These are phyloP conservation scores for Colletotrichum higginsianum DNA, from an alignment of 2,329 filamentous ascomycete species.

Conservation along the genomic window DNA sequence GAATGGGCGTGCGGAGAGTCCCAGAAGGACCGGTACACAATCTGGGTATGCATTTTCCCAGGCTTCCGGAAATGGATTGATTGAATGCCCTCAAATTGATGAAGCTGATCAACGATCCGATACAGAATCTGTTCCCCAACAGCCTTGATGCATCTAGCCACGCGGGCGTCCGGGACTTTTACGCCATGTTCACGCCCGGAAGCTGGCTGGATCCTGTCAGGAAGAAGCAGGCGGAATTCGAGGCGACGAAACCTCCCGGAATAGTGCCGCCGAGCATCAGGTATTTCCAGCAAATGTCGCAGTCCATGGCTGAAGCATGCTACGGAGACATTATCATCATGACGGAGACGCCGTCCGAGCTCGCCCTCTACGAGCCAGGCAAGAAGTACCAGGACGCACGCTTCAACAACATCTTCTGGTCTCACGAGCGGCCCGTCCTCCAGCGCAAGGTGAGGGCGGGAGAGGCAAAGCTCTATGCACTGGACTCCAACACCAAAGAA, in stretches of 20 bases:
- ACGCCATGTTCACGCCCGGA: conserved; percentile 21
- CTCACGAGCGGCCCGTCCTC: conserved; percentile 19
- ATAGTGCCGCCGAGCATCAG: conserved; percentile 15
- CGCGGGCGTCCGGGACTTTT: conserved; percentile 6
- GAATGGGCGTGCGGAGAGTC: no score
- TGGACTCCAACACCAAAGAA: conserved; percentile 19
- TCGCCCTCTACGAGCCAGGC: conserved; percentile 22
- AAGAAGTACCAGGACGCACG: conserved; percentile 8
- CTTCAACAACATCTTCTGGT: conserved; percentile 24
- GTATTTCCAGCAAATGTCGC: conserved; percentile 22
- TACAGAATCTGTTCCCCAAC: conserved; percentile 11
- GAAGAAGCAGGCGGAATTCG: conserved; percentile 8
- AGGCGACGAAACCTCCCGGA: conserved; percentile 5
- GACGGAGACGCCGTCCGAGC: conserved; percentile 19
- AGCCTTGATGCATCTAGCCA: conserved; percentile 8
- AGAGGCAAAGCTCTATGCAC: conserved; percentile 7
- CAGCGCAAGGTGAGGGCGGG: conserved; percentile 3
- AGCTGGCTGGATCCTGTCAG: conserved; percentile 16
- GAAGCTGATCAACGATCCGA: not conserved
- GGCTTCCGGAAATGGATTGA: no score
- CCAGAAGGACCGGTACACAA: no score
- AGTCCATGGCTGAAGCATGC: conserved; percentile 22
- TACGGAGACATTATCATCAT: conserved; percentile 23
- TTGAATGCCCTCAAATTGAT: not conserved
- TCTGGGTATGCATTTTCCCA: no score